A percentile compares a stretch with the other conserved stretches of the same genome.
Evolutionary conservation across 768 basidiomycete species (phyloP).

Genomic region (Russula earlei): DNA sequence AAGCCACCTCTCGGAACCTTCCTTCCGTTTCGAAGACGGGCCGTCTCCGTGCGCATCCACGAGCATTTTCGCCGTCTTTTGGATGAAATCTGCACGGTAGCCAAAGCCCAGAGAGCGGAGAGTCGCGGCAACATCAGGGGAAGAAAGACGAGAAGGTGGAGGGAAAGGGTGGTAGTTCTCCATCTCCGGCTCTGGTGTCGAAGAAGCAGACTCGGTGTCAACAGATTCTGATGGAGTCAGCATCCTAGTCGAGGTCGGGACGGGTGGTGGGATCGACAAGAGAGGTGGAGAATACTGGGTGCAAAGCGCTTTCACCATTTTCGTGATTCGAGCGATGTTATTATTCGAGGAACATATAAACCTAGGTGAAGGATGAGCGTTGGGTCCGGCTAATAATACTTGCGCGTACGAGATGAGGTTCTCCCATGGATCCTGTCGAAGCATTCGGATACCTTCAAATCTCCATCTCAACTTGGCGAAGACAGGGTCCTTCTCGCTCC

Average conservation of each 20-base stretch:
- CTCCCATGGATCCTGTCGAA: constrained; percentile 95
- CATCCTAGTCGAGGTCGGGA: constrained; percentile 25
- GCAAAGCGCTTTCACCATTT: constrained; percentile 83
- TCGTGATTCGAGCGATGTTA: constrained; percentile 89
- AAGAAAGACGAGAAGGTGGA: constrained; percentile 55
- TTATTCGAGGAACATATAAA: constrained; percentile 99
- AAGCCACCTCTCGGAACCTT: constrained; percentile 56
- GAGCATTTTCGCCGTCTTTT: constrained; percentile 72
- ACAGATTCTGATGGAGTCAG: constrained; percentile 19
- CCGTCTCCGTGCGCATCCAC: constrained; percentile 41
- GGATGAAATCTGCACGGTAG: constrained; percentile 87
- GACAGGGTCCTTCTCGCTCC: constrained; percentile 65
- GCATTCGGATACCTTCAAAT: constrained; percentile 74
- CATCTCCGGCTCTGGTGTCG: constrained; percentile 17
- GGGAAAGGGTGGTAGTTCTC: constrained; percentile 76
- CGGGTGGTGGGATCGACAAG: constrained; percentile 37
- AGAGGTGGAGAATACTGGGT: constrained; percentile 64
- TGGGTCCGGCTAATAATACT: neutral
- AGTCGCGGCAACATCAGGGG: constrained; percentile 44
- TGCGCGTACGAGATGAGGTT: constrained; percentile 78
- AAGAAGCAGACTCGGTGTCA: constrained; percentile 7
- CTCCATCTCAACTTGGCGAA: constrained; percentile 55
- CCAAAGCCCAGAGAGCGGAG: constrained; percentile 88
- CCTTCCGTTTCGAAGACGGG: constrained; percentile 21
- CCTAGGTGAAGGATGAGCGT: constrained; percentile 30